These are phyloP conservation scores for Auricularia sp. DNA, from an alignment of 768 basidiomycete species.

Conservation along the genomic window DNA sequence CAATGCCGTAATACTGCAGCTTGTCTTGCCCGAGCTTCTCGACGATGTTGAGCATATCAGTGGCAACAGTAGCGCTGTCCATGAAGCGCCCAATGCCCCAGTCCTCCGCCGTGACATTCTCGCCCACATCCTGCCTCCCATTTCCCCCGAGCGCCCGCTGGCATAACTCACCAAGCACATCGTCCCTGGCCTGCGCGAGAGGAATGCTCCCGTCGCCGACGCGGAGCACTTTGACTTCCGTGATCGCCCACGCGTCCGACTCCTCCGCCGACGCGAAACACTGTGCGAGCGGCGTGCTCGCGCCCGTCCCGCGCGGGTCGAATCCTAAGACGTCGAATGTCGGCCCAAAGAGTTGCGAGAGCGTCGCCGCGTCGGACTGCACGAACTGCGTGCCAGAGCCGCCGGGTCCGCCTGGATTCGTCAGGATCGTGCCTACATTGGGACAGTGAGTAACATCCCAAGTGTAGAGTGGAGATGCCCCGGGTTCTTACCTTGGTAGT, in stretches of 20 bases:
- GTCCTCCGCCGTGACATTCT: neutral
- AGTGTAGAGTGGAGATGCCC: neutral
- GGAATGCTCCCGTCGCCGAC: neutral
- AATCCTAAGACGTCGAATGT: slow-evolving; percentile 4
- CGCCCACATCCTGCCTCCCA: neutral
- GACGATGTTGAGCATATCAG: slow-evolving; percentile 5
- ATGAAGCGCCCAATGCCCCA: neutral
- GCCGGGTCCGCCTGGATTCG: slow-evolving; percentile 10
- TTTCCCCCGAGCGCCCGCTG: neutral
- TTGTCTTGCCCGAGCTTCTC: slow-evolving; percentile 3
- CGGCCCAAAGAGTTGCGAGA: slow-evolving; percentile 6
- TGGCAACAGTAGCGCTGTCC: neutral
- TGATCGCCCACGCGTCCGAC: neutral
- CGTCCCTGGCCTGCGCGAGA: neutral
- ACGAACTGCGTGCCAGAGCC: slow-evolving; percentile 10
- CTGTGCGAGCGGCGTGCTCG: neutral
- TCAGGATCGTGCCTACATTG: neutral
- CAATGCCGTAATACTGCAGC: slow-evolving; percentile 15
- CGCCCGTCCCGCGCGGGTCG: slow-evolving; percentile 4
- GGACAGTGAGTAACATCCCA: neutral
- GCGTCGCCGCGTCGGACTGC: neutral
- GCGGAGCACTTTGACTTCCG: neutral
- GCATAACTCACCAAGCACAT: neutral
- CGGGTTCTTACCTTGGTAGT: neutral
- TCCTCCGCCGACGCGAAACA: neutral